A percentile compares a stretch with the other conserved stretches of the same genome.
Evolutionary conservation across 805 yeast genomes (phyloP).

Genomic region (Grigorovia transvaalensis): DNA sequence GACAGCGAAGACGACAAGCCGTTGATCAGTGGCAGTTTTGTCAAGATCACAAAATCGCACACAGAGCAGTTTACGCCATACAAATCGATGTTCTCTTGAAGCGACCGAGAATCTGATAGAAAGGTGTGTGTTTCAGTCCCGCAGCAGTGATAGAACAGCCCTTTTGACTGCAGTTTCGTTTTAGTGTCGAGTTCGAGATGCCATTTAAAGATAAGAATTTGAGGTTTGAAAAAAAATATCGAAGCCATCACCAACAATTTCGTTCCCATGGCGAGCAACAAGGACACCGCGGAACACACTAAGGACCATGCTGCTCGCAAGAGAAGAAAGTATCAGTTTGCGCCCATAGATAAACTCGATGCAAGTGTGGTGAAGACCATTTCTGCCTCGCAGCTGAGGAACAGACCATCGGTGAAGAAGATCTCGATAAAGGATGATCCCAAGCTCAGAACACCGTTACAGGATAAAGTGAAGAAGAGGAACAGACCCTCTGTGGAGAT

Average conservation of each 20-base stretch:
- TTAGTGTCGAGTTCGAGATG: neutral
- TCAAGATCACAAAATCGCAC: conserved; percentile 6
- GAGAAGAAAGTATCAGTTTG: conserved; percentile 19
- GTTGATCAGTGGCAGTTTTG: conserved; percentile 7
- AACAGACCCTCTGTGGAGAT: neutral
- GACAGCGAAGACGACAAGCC: neutral
- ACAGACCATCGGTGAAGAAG: conserved; percentile 7
- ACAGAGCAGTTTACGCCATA: conserved; percentile 7
- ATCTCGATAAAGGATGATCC: neutral
- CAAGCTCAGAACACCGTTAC: neutral
- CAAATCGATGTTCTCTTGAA: conserved; percentile 6
- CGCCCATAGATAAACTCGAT: conserved; percentile 20
- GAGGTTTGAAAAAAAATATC: neutral
- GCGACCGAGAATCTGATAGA: neutral
- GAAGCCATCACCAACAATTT: neutral
- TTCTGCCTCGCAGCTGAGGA: conserved; percentile 24
- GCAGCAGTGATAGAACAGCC: no score
- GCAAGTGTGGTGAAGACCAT: conserved; percentile 18
- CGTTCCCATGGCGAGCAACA: neutral
- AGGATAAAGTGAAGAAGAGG: neutral
- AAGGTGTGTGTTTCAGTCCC: no score
- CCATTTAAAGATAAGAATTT: neutral
- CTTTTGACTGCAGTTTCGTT: neutral
- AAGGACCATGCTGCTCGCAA: conserved; percentile 2
- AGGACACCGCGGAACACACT: neutral